These are phyloP conservation scores for Lodderomyces oxycetoniae DNA, from an alignment of 1,139 yeast species.

Conservation along the genomic window DNA sequence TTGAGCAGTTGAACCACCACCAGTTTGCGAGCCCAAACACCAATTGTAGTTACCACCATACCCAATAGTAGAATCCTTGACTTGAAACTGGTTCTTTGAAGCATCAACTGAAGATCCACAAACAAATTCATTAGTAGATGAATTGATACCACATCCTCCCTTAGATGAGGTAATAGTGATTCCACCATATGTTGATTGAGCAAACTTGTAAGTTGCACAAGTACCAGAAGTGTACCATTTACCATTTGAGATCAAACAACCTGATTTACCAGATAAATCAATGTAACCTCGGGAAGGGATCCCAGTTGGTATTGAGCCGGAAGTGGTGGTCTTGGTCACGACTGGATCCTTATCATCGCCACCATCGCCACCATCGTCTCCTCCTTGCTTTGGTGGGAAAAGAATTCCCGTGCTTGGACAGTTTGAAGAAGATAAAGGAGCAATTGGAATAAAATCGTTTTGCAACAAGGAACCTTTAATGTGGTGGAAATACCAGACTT, in stretches of 20 bases:
- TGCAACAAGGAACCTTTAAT: slow-evolving; percentile 67
- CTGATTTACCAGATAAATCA: slow-evolving; percentile 51
- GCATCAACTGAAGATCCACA: slow-evolving; percentile 30
- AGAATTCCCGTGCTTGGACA: slow-evolving; percentile 72
- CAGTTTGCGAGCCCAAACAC: slow-evolving; percentile 45
- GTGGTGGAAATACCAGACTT: slow-evolving; percentile 87
- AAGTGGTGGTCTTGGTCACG: slow-evolving; percentile 20
- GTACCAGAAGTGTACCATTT: slow-evolving; percentile 80
- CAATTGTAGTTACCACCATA: slow-evolving; percentile 64
- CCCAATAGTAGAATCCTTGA: slow-evolving; percentile 42
- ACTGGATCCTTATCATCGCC: slow-evolving; percentile 3
- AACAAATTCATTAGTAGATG: slow-evolving; percentile 23
- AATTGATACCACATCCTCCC: slow-evolving; percentile 65
- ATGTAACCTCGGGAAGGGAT: slow-evolving; percentile 36
- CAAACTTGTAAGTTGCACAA: slow-evolving; percentile 64
- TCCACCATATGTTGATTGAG: slow-evolving; percentile 59
- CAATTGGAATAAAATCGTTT: slow-evolving; percentile 64
- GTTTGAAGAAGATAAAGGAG: slow-evolving; percentile 44
- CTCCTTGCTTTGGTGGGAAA: slow-evolving; percentile 66
- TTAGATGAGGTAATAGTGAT: slow-evolving; percentile 59
- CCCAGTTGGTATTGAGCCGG: slow-evolving; percentile 23
- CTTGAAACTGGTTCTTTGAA: slow-evolving; percentile 49
- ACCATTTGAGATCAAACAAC: slow-evolving; percentile 83
- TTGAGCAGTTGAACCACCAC: slow-evolving; percentile 38
- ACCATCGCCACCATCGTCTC: neutral